phyloP scores from a whole-genome alignment of 177 flowering plant species.

The Tripterygium wilfordii region DNA sequence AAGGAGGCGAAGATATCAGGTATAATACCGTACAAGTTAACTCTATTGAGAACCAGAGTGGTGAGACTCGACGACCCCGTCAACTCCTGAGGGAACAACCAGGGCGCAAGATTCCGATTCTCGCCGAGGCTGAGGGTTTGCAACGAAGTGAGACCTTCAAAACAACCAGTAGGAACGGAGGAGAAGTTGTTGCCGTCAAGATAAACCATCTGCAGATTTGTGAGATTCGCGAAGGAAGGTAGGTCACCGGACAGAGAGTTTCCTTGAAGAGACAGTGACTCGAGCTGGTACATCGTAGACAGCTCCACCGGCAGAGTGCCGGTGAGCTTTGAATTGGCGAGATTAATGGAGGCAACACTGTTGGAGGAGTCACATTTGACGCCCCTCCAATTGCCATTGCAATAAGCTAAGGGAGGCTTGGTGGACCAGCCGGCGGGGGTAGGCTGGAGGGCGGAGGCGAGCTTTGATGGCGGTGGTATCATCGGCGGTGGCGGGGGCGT shows the following conservation, averaged over 20 bases:
- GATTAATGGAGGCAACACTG: neutral
- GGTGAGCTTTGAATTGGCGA: neutral
- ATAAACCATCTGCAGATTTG: neutral
- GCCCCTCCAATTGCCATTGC: neutral
- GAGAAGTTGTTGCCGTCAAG: neutral
- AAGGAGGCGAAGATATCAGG: conserved; percentile 1
- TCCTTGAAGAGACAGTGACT: neutral
- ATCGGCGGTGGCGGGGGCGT: neutral
- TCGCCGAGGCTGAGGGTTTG: neutral
- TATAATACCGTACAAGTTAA: neutral
- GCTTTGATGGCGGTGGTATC: neutral
- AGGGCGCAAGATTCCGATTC: neutral
- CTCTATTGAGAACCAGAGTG: neutral
- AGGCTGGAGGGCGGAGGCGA: neutral
- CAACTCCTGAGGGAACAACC: neutral
- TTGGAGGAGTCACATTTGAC: neutral
- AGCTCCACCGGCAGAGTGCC: neutral
- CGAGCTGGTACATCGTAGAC: neutral
- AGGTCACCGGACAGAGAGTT: neutral
- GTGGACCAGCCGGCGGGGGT: neutral
- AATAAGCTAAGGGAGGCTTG: neutral
- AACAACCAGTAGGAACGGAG: neutral
- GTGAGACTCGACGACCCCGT: neutral
- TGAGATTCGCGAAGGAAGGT: neutral
- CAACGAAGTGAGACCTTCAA: conserved; percentile 1